phyloP scores from a whole-genome alignment of 176 grass and related monocot genomes.

The Rhynchospora pubera region DNA sequence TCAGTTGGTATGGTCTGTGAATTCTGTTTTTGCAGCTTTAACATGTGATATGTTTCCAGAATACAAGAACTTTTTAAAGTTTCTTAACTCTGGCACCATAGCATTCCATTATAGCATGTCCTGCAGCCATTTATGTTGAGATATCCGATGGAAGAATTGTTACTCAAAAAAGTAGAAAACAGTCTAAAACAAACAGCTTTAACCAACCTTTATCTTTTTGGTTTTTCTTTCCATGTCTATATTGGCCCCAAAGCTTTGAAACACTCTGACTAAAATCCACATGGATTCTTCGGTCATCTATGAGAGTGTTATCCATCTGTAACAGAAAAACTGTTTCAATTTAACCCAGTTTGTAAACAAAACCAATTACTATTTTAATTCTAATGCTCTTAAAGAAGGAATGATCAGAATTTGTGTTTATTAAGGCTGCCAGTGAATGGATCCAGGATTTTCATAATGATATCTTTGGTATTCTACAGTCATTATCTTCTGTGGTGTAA shows the following conservation, averaged over 20 bases:
- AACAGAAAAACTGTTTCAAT: slow-evolving; percentile 12
- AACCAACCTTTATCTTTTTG: slow-evolving; percentile 51
- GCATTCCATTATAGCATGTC: neutral
- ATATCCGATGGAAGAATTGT: neutral
- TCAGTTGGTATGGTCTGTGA: neutral
- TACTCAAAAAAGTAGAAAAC: neutral
- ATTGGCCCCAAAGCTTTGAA: slow-evolving; percentile 88
- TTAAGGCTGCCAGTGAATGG: neutral
- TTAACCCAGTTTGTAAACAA: neutral
- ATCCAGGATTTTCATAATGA: neutral
- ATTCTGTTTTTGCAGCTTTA: neutral
- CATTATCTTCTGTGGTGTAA: neutral
- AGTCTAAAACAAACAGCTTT: neutral
- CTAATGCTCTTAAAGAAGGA: slow-evolving; percentile 8
- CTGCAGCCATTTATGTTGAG: neutral
- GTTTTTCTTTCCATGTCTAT: slow-evolving; percentile 81
- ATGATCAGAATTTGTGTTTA: neutral
- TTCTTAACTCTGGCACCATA: neutral
- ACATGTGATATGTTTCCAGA: neutral
- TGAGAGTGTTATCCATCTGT: slow-evolving; percentile 96
- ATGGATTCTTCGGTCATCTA: slow-evolving; percentile 95
- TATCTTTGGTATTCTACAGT: neutral
- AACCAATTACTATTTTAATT: slow-evolving; percentile 12
- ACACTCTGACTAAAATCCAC: slow-evolving; percentile 99
- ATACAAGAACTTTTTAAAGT: neutral